phyloP scores from a whole-genome alignment of 2,329 filamentous ascomycete species.

The Alternaria gaisen region DNA sequence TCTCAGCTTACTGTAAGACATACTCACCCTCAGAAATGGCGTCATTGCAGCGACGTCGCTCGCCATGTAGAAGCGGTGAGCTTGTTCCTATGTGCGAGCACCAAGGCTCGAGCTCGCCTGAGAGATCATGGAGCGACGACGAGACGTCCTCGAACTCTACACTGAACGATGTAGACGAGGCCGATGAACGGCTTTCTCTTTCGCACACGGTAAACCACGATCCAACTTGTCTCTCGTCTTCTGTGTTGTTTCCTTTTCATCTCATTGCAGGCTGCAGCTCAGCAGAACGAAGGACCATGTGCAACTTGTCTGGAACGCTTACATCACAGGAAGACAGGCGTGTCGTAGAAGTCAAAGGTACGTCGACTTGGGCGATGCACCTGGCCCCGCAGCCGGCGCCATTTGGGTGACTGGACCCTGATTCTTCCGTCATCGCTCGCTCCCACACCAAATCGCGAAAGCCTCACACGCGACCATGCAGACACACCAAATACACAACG shows the following conservation, averaged over 20 bases:
- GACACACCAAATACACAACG: conserved; percentile 13
- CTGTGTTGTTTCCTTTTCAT: conserved; percentile 31
- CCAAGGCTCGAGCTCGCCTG: conserved; percentile 15
- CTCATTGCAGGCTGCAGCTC: conserved; percentile 42
- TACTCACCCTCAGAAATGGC: conserved; percentile 11
- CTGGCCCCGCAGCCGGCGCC: conserved; percentile 19
- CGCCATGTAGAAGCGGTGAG: conserved; percentile 34
- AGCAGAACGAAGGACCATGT: conserved; percentile 38
- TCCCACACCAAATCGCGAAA: conserved; percentile 20
- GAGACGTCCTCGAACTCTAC: conserved; percentile 29
- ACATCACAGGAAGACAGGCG: conserved; percentile 34
- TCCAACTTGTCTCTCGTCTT: background rate
- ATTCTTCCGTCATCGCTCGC: conserved; percentile 37
- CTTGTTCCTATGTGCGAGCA: conserved; percentile 29
- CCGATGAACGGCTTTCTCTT: conserved; percentile 7
- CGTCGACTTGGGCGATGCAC: conserved; percentile 9
- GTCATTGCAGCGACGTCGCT: conserved; percentile 28
- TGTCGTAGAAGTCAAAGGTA: conserved; percentile 27
- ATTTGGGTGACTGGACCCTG: conserved; percentile 23
- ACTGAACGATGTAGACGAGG: conserved; percentile 15
- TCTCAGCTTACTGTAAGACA: conserved; percentile 5
- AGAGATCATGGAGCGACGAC: conserved; percentile 23
- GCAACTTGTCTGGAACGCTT: conserved; percentile 38
- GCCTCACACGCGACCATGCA: conserved; percentile 36
- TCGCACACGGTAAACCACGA: conserved; percentile 4